phyloP scores from a whole-genome alignment of 768 basidiomycete genomes.

The Termitomyces bulborhizus region DNA sequence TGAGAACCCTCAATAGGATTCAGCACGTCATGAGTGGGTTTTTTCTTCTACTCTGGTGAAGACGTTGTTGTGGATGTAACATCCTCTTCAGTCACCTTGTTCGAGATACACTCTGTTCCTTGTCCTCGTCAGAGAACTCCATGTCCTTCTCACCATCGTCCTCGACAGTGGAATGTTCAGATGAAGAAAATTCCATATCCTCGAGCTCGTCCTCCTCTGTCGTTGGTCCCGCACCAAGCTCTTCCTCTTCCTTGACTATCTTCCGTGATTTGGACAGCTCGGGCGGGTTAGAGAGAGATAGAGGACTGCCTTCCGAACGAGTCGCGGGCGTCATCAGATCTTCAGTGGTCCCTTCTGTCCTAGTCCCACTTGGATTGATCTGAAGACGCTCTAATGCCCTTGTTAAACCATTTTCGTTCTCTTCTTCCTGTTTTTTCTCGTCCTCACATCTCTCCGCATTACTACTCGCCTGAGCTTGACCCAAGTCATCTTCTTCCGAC shows the following conservation, averaged over 20 bases:
- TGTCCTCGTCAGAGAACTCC: slow-evolving; percentile 4
- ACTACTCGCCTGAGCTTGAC: background rate
- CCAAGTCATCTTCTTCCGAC: background rate
- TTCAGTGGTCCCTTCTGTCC: background rate
- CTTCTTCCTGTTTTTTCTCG: background rate
- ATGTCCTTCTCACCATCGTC: slow-evolving; percentile 5
- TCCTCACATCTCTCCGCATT: background rate
- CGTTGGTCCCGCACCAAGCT: background rate
- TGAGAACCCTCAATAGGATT: background rate
- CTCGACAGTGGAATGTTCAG: background rate
- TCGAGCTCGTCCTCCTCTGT: background rate
- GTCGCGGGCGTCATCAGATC: background rate
- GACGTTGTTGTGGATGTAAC: background rate
- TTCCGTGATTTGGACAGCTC: background rate
- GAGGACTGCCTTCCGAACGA: background rate
- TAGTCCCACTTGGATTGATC: background rate
- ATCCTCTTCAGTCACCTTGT: background rate
- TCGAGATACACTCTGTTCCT: background rate
- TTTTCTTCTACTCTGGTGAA: background rate
- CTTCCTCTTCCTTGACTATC: background rate
- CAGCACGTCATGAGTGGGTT: background rate
- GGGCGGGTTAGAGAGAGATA: background rate
- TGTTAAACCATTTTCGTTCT: background rate
- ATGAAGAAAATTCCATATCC: slow-evolving; percentile 6
- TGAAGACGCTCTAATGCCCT: background rate